These are phyloP conservation scores for Ophiostoma ulmi DNA, from an alignment of 2,329 filamentous ascomycete genomes.

Conservation along the genomic window DNA sequence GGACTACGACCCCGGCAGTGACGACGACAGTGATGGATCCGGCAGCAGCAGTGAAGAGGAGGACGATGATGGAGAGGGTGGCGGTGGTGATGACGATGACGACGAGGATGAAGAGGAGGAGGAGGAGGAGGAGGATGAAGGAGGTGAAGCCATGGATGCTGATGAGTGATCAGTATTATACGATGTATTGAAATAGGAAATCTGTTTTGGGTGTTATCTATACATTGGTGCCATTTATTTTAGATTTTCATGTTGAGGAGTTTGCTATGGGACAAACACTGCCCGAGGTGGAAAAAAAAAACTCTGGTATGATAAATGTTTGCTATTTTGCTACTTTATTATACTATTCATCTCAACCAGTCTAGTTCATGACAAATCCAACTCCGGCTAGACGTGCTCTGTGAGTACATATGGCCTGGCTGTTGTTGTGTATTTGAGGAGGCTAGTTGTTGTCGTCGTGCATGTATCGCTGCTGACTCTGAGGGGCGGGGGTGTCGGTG, in stretches of 20 bases:
- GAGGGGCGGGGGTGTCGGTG: not conserved
- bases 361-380: not conserved
- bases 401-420: not conserved
- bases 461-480: not conserved
- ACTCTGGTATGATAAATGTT: not conserved
- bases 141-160: not conserved
- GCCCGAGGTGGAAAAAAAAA: not conserved
- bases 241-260: not conserved
- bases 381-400: not conserved
- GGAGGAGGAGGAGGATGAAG: not conserved
- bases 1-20: constrained; percentile 60
- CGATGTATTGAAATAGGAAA: not conserved
- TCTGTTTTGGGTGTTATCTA: not conserved
- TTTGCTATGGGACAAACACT: not conserved
- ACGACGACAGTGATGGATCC: constrained; percentile 55
- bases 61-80: constrained; percentile 37
- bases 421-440: not conserved
- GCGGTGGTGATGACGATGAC: not conserved
- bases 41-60: constrained; percentile 49
- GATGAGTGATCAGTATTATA: not conserved
- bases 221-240: not conserved
- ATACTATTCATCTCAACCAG: too few species aligned
- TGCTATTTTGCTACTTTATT: not conserved
- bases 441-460: not conserved
- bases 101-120: constrained; percentile 9